phyloP scores from a whole-genome alignment of 129 eudicot species.

The Dittrichia graveolens region DNA sequence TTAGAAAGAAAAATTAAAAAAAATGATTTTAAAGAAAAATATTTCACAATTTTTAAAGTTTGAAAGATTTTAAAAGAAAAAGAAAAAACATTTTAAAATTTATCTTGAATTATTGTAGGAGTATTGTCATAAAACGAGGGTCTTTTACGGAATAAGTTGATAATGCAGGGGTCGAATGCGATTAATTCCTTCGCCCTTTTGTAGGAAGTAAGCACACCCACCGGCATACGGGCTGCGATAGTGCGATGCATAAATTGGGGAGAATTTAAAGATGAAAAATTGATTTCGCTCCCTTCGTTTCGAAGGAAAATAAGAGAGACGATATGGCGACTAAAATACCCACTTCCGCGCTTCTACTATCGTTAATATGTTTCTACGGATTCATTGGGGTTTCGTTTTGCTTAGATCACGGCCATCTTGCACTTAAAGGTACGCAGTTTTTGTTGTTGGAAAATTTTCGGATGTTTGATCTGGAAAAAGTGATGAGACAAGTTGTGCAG shows the following conservation, averaged over 20 bases:
- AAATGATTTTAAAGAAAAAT: too few species aligned
- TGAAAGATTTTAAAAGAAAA: too few species aligned
- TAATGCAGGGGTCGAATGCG: not conserved
- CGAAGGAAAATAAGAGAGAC: constrained; percentile 18
- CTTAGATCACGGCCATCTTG: constrained; percentile 21
- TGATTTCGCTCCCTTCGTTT: constrained; percentile 17
- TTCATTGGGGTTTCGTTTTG: constrained; percentile 14
- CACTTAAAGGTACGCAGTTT: constrained; percentile 27
- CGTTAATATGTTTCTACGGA: not conserved
- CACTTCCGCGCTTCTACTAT: constrained; percentile 14
- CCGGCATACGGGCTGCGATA: not conserved
- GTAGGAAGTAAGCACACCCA: not conserved
- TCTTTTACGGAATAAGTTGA: not conserved
- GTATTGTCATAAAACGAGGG: not conserved
- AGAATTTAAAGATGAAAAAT: constrained; percentile 23
- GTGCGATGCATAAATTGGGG: constrained; percentile 30
- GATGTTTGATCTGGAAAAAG: not conserved
- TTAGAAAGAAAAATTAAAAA: too few species aligned
- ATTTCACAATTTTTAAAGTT: too few species aligned
- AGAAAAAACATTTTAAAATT: too few species aligned
- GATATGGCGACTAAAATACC: constrained; percentile 22
- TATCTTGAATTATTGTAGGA: too few species aligned
- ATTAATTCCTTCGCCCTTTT: not conserved
- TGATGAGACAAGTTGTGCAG: not conserved
- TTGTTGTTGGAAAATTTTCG: not conserved